These are phyloP conservation scores for Rhizophlyctis rosea DNA, from an alignment of 192 early-diverging fungal genomes.

Conservation along the genomic window DNA sequence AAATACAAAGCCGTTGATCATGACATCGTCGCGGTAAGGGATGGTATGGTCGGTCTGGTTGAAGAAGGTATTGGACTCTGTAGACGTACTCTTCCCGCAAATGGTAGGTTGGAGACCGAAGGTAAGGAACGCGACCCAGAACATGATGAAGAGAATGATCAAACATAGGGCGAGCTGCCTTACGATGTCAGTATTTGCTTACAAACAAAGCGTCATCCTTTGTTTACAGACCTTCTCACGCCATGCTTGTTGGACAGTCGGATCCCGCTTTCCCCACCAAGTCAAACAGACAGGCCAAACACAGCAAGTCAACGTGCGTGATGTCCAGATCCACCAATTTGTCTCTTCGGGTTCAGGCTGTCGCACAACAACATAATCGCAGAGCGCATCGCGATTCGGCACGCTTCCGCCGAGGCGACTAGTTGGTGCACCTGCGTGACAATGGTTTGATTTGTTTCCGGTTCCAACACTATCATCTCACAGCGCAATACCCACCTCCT, in stretches of 20 bases:
- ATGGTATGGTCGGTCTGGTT: conserved; percentile 35
- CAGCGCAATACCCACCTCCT: conserved; percentile 15
- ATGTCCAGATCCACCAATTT: conserved; percentile 38
- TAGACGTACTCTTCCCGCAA: conserved; percentile 21
- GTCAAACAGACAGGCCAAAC: conserved; percentile 21
- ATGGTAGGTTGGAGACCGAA: conserved; percentile 41
- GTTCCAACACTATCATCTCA: too few species aligned
- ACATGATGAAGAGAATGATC: conserved; percentile 37
- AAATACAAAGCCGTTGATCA: conserved; percentile 32
- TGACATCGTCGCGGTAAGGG: conserved; percentile 27
- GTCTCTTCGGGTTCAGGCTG: conserved; percentile 7
- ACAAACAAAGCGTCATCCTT: background rate
- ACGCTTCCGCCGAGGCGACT: conserved; percentile 1
- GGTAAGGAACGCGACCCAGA: conserved; percentile 40
- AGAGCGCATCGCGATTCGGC: conserved; percentile 1
- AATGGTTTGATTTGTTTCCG: background rate
- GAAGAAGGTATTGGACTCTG: conserved; percentile 17
- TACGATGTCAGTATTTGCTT: too few species aligned
- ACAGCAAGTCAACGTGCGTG: conserved; percentile 36
- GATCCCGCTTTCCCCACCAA: conserved; percentile 24
- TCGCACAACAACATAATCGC: conserved; percentile 3
- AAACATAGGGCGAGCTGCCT: conserved; percentile 41
- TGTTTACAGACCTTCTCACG: conserved; percentile 49
- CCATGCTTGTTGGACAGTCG: conserved; percentile 42
- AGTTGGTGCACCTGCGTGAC: conserved; percentile 7